phyloP scores from a whole-genome alignment of 2,329 filamentous ascomycete genomes.

The Fusarium sp. region DNA sequence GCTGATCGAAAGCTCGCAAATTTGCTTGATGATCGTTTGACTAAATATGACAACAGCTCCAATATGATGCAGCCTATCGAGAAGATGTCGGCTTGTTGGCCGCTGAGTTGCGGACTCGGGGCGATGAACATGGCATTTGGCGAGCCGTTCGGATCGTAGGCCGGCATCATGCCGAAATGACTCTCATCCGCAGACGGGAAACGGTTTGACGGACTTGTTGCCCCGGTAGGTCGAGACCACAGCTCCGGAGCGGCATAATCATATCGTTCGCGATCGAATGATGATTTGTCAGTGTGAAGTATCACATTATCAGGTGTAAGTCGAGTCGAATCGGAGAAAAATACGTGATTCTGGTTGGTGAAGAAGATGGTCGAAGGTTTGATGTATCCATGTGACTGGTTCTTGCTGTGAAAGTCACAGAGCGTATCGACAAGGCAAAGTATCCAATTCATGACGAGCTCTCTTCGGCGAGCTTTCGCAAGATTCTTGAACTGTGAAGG shows the following conservation, averaged over 20 bases:
- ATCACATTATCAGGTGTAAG: conserved; percentile 58
- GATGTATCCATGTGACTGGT: conserved; percentile 74
- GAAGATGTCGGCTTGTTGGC: conserved; percentile 76
- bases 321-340: conserved; percentile 71
- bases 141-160: conserved; percentile 39
- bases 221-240: conserved; percentile 59
- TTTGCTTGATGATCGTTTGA: conserved; percentile 74
- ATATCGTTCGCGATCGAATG: conserved; percentile 75
- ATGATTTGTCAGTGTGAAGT: conserved; percentile 57
- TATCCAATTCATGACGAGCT: conserved; percentile 77
- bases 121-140: conserved; percentile 52
- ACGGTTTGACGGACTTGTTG: conserved; percentile 51
- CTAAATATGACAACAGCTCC: conserved; percentile 75
- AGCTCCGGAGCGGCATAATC: conserved; percentile 80
- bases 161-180: conserved; percentile 53
- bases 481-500: conserved; percentile 72
- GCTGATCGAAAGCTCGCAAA: conserved; percentile 75
- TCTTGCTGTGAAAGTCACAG: conserved; percentile 73
- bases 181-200: conserved; percentile 53
- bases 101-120: conserved; percentile 60
- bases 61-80: conserved; percentile 79
- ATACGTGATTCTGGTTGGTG: conserved; percentile 72
- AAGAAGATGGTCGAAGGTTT: conserved; percentile 78
- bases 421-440: conserved; percentile 77
- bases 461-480: conserved; percentile 68